These are phyloP conservation scores for Candida succiphila DNA, from an alignment of 805 yeast genomes.

Conservation along the genomic window DNA sequence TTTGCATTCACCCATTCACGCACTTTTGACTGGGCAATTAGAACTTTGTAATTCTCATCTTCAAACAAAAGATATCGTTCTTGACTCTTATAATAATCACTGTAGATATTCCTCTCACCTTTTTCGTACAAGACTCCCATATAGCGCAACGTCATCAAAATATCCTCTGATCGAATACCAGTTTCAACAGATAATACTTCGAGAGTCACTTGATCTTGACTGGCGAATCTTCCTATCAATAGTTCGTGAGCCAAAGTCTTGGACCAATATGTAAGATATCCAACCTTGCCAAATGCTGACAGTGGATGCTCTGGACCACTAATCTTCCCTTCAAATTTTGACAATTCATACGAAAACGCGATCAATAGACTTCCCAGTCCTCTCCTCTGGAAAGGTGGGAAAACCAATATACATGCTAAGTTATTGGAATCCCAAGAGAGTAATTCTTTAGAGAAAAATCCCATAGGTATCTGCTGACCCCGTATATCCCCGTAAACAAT, in stretches of 20 bases:
- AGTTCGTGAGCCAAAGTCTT: slow-evolving; percentile 35
- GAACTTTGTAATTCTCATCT: slow-evolving; percentile 14
- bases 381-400: slow-evolving; percentile 84
- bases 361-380: slow-evolving; percentile 73
- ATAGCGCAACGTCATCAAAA: slow-evolving; percentile 46
- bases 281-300: slow-evolving; percentile 67
- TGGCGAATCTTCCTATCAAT: slow-evolving; percentile 28
- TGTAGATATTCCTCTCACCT: slow-evolving; percentile 14
- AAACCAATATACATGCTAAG: slow-evolving; percentile 80
- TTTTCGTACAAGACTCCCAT: slow-evolving; percentile 33
- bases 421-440: slow-evolving; percentile 75
- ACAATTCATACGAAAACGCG: slow-evolving; percentile 72
- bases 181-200: slow-evolving; percentile 43
- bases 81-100: slow-evolving; percentile 18
- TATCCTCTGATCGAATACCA: slow-evolving; percentile 56
- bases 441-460: slow-evolving; percentile 85
- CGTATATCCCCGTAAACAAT: slow-evolving; percentile 47
- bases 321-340: slow-evolving; percentile 47
- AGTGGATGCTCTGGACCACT: slow-evolving; percentile 94
- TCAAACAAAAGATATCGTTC: slow-evolving; percentile 13
- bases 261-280: slow-evolving; percentile 75
- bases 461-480: slow-evolving; percentile 52
- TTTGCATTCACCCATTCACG: slow-evolving; percentile 19
- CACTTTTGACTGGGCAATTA: slow-evolving; percentile 14
- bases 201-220: slow-evolving; percentile 26